Evolutionary conservation across 805 yeast species (phyloP).

Genomic region (Candida sithepensis): DNA sequence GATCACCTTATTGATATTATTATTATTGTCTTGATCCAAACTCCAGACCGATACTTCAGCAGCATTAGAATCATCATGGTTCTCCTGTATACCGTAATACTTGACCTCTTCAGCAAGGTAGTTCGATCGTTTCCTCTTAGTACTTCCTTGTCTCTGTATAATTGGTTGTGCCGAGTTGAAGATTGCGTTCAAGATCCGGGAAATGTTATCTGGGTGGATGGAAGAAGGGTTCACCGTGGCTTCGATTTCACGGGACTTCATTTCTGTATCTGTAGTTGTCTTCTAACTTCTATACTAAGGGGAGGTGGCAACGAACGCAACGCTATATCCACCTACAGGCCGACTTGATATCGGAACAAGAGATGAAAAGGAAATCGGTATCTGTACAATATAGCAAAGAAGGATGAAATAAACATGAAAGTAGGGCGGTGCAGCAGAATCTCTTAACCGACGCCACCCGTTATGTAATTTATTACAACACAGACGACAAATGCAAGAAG

Average conservation of each 20-base stretch:
- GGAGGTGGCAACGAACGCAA: too few relatives aligned
- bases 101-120: not conserved
- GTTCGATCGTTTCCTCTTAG: not conserved
- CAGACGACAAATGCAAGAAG: too few relatives aligned
- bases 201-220: not conserved
- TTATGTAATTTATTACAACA: too few relatives aligned
- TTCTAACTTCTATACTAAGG: not conserved
- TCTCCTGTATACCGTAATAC: not conserved
- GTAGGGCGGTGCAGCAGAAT: too few relatives aligned
- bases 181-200: not conserved
- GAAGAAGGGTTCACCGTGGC: not conserved
- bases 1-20: not conserved
- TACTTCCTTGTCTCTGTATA: not conserved
- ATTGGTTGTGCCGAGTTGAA: not conserved
- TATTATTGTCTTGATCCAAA: too few relatives aligned
- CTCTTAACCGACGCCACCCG: too few relatives aligned
- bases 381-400: too few relatives aligned
- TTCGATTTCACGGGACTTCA: not conserved
- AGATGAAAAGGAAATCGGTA: too few relatives aligned
- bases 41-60: too few relatives aligned
- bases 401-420: too few relatives aligned
- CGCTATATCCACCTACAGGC: too few relatives aligned
- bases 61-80: not conserved
- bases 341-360: too few relatives aligned
- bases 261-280: not conserved